Base-by-base conservation (phyloP, 1,284 basidiomycete genomes). In the Sporisorium sorghi region DNA sequence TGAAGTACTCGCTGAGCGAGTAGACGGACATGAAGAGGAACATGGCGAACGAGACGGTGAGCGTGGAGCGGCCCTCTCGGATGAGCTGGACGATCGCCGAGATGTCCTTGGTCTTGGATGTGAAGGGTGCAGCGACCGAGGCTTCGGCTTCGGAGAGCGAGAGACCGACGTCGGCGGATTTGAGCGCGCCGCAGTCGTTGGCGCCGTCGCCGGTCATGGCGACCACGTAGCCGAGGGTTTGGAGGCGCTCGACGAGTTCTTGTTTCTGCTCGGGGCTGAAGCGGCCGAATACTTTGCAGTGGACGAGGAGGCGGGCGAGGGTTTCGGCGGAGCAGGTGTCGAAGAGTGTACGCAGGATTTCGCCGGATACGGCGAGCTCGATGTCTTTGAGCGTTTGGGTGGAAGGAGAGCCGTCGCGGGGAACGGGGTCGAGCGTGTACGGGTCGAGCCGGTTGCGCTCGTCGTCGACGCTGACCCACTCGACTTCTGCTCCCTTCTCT, bases 251-350 rank as follows among this genome's bases (percentile, higher is more conserved):
- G 10, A 78, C 65, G 9, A 79, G 66, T 43, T 79, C 69, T 28
- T 74, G 69, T 52, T 79, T 79, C 28, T 76, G 68, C 33, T 79
- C 77, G 2, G 77, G 77, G 5, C 62, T 64, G 57, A 78, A 66
- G 12, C 77, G 64, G 5, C 65, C 77, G 48, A 79, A 78, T 17
- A 79, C 49, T 40, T 64, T 64, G 44, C 65, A 58, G 24, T 69
- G 55, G 15, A 79, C 57, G 15, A 79, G 40, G 14, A 71, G 19
- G 4, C 77, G 55, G 6, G 58, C 56, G n/a, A 78, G 21, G 11
- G 77, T 79, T 46, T 79, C 77, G 23, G 52, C 30, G 1, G 77
- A 52, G 21, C 56, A 62, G 3, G 37, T 14, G 8, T 75, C 58
- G 23, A 79, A 2, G 12, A 78, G 49, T 17, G 24, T 21, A 2